These are phyloP conservation scores for Solanum lycopersicoides DNA, from an alignment of 257 asterid species.

Conservation along the genomic window DNA sequence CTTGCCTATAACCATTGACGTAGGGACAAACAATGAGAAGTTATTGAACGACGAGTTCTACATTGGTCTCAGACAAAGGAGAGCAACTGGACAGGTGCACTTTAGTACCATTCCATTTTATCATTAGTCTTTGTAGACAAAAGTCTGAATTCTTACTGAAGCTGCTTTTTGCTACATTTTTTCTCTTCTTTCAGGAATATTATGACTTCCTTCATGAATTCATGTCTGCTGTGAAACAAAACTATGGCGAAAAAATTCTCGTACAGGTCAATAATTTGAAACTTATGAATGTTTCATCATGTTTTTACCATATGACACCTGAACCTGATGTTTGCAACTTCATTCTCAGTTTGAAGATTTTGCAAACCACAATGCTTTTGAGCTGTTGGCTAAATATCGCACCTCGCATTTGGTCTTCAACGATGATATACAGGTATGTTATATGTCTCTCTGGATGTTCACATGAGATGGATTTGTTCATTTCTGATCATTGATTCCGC, in stretches of 20 bases:
- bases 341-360: constrained; percentile 84
- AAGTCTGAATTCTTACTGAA: background rate
- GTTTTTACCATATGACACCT: background rate
- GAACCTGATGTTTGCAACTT: background rate
- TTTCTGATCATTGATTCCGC: background rate
- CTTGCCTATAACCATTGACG: constrained; percentile 87
- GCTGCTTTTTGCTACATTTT: background rate
- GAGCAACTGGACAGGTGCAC: constrained; percentile 93
- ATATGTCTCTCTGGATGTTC: background rate
- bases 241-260: constrained; percentile 90
- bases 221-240: constrained; percentile 85
- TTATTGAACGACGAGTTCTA: constrained; percentile 81
- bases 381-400: constrained; percentile 86
- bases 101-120: background rate
- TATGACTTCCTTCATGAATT: constrained; percentile 78
- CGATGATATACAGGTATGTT: constrained; percentile 82
- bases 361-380: constrained; percentile 96
- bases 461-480: background rate
- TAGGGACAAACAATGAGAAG: constrained; percentile 83
- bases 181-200: constrained; percentile 51
- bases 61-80: constrained; percentile 80
- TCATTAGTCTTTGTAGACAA: background rate
- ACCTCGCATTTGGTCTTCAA: constrained; percentile 85
- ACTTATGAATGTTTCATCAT: background rate
- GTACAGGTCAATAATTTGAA: constrained; percentile 45